Base-by-base conservation (phyloP, 306 rosid species). In the Trifolium subterraneum region DNA sequence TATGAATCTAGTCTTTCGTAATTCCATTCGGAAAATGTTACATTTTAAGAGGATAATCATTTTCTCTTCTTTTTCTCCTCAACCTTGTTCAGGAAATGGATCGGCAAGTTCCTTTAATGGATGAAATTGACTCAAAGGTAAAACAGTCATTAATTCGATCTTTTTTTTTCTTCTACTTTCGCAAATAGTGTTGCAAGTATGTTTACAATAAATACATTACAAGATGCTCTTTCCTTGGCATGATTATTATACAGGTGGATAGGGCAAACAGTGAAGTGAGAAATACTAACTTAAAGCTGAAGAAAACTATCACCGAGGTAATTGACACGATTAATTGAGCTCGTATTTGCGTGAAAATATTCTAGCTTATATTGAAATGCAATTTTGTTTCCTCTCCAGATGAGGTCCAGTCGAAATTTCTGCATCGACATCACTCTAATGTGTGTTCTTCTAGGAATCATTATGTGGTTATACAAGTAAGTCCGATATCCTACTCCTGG, bases 371-470 rank as follows among this genome's bases (percentile, higher is more conserved):
- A 18, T 50, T 68, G 42, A 78, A 66, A 22, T 35, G 20, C 42
- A 62, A 39, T 76, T 83, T 79, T 65, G 80, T 63, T 66, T 78
- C 70, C 16, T 38, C 78, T 70, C 25, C 86, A 94, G 97, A 51
- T 94, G 89, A 90, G 97, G 81, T 87, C 96, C n/a, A 86, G 88
- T 80, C 83, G 81, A 87, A 94, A 94, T 83, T 92, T 94, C 86
- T 85, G 88, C 87, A 88, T 94, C 5, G 96, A 94, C 88, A 90
- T 92, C 52, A 54, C 82, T 81, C 90, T 94, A 77, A 64, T 92
- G 50, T 92, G 92, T 65, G 48, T 94, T 86, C 84, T 94, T 85
- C 86, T 92, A 35, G 97, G 97, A 77, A 87, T 94, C 13, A 64
- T 65, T 81, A 22, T 78, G 38, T 88, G 87, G 83, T 52, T 94